Conservation (phyloP, 352 stramenopile genomes). For the Phytophthora vignae region DNA sequence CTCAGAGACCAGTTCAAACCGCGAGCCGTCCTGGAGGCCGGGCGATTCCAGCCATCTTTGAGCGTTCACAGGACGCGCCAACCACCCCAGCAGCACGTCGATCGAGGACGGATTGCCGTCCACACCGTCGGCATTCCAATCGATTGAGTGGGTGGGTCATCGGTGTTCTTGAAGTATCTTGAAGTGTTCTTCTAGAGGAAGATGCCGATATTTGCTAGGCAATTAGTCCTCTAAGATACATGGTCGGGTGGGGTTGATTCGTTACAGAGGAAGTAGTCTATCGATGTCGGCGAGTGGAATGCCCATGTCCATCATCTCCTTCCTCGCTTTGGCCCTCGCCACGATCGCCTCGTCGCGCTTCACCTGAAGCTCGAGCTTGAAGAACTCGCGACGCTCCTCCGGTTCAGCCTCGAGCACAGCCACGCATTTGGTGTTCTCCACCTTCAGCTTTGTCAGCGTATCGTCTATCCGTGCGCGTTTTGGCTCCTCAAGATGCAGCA, state of each 20-base stretch:
- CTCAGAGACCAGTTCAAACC: conserved; percentile 9
- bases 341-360: conserved; percentile 40
- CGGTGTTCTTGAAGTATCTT: background rate
- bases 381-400: conserved; percentile 39
- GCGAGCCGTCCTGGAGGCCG: background rate
- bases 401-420: conserved; percentile 17
- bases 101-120: conserved; percentile 3
- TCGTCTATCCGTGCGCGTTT: too few relatives aligned
- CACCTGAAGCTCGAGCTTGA: conserved; percentile 43
- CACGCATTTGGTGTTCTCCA: background rate
- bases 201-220: background rate
- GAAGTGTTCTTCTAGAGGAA: background rate
- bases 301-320: conserved; percentile 41
- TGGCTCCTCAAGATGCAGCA: too few relatives aligned
- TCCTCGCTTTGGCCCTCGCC: conserved; percentile 40
- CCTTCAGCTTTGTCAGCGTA: background rate
- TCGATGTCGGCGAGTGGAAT: conserved; percentile 13
- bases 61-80: conserved; percentile 8
- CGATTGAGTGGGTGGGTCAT: background rate
- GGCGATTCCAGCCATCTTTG: conserved; percentile 5
- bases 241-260: too few relatives aligned
- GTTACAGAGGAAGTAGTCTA: too few relatives aligned
- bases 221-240: too few relatives aligned
- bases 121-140: background rate
- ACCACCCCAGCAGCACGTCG: conserved; percentile 21